phyloP scores from a whole-genome alignment of 495 filamentous ascomycete species.

The Cryomyces antarcticus region DNA sequence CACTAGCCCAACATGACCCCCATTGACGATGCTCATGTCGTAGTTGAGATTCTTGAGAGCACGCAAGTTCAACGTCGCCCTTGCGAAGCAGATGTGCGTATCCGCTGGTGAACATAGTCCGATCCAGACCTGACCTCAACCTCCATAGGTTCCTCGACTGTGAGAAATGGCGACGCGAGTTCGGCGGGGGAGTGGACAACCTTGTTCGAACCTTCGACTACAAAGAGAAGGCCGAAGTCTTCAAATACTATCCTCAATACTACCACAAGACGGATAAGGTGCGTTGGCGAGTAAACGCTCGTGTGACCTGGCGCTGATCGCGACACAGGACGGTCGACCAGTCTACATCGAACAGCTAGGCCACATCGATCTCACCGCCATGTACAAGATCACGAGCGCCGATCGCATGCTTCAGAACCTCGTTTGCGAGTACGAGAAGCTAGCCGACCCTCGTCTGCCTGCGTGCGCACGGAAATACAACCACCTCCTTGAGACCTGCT shows the following conservation, averaged over 20 bases:
- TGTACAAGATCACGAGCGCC: constrained; percentile 81
- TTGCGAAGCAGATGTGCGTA: constrained; percentile 67
- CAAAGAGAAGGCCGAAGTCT: constrained; percentile 67
- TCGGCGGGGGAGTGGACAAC: constrained; percentile 54
- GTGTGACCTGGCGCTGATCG: not conserved
- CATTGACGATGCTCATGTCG: not conserved
- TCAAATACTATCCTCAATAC: constrained; percentile 92
- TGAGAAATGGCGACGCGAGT: constrained; percentile 81
- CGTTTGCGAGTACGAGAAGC: constrained; percentile 89
- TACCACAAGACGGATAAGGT: constrained; percentile 99
- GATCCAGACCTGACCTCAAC: not conserved
- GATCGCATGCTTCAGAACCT: constrained; percentile 94
- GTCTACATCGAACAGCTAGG: constrained; percentile 94
- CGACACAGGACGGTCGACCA: constrained; percentile 68
- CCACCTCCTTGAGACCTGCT: constrained; percentile 85
- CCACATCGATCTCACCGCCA: constrained; percentile 71
- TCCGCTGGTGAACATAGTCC: not conserved
- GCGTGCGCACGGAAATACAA: constrained; percentile 89
- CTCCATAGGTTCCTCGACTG: constrained; percentile 61
- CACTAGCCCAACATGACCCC: too few relatives aligned
- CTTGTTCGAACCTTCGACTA: constrained; percentile 68
- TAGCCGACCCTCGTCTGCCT: constrained; percentile 78
- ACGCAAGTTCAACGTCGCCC: constrained; percentile 77
- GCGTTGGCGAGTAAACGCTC: constrained; percentile 2
- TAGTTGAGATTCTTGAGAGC: constrained; percentile 81